Evolutionary conservation across 768 basidiomycete species (phyloP).

Genomic region (Leccinum incarnatum): DNA sequence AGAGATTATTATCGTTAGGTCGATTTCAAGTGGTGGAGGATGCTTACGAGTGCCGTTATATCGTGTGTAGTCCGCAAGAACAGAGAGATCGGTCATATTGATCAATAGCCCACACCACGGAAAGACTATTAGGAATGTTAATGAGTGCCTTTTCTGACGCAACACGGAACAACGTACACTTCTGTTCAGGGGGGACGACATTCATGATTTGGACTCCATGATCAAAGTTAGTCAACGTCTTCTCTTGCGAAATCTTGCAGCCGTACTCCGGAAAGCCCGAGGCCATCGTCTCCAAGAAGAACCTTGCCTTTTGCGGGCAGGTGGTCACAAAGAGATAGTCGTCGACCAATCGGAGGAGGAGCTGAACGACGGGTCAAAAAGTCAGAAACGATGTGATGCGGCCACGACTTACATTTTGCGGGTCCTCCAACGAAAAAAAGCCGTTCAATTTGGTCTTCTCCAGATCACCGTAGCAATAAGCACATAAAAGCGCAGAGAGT

Average conservation of each 20-base stretch:
- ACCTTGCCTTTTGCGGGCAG: constrained; percentile 50
- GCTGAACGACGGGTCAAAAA: constrained; percentile 37
- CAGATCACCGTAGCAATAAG: constrained; percentile 92
- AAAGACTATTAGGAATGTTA: constrained; percentile 53
- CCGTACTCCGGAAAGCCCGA: constrained; percentile 92
- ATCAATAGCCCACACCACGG: constrained; percentile 93
- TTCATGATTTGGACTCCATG: constrained; percentile 52
- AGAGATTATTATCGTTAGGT: not conserved
- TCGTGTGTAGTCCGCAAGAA: constrained; percentile 76
- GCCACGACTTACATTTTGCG: constrained; percentile 53
- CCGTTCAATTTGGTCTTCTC: constrained; percentile 51
- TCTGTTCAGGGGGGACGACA: constrained; percentile 46
- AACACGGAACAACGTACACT: constrained; percentile 30
- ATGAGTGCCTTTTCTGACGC: not conserved
- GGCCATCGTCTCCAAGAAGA: constrained; percentile 76
- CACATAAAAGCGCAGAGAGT: constrained; percentile 91
- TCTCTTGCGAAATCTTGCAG: constrained; percentile 83
- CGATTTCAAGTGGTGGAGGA: not conserved
- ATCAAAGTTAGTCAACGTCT: constrained; percentile 88
- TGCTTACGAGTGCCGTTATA: constrained; percentile 58
- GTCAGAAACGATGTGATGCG: not conserved
- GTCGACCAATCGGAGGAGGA: constrained; percentile 85
- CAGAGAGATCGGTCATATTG: constrained; percentile 69
- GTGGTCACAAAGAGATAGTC: constrained; percentile 92
- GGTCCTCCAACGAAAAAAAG: constrained; percentile 51